Percentiles rank a stretch among this genome's conserved stretches.
These are phyloP conservation scores for Teunomyces tritomae DNA, from an alignment of 805 yeast genomes.

Conservation along the genomic window DNA sequence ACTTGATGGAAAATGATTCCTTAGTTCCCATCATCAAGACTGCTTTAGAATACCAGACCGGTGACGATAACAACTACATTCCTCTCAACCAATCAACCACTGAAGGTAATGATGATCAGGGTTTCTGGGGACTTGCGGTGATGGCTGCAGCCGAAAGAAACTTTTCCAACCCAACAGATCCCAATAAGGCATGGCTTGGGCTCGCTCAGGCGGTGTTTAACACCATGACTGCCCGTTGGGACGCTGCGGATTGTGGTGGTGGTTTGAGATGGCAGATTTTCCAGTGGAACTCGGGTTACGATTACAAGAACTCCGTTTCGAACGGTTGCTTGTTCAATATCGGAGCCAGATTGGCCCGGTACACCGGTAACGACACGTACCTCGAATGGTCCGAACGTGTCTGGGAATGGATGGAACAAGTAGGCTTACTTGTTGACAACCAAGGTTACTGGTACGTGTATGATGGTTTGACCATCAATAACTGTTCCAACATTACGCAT, in stretches of 20 bases:
- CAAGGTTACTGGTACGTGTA: slow-evolving; percentile 51
- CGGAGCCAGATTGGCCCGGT: slow-evolving; percentile 44
- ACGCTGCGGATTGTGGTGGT: slow-evolving; percentile 33
- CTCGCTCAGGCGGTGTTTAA: slow-evolving; percentile 43
- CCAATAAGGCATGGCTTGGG: slow-evolving; percentile 36
- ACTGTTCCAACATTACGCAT: slow-evolving; percentile 59
- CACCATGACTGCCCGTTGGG: slow-evolving; percentile 47
- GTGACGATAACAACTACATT: slow-evolving; percentile 68
- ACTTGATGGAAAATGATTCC: slow-evolving; percentile 65
- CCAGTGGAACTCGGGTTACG: slow-evolving; percentile 47
- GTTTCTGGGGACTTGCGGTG: slow-evolving; percentile 92
- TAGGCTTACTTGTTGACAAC: slow-evolving; percentile 44
- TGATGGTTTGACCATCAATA: slow-evolving; percentile 68
- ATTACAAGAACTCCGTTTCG: slow-evolving; percentile 44
- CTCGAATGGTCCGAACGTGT: slow-evolving; percentile 42
- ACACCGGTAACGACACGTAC: slow-evolving; percentile 38
- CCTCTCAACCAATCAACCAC: slow-evolving; percentile 86
- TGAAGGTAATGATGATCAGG: slow-evolving; percentile 98
- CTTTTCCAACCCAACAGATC: slow-evolving; percentile 54
- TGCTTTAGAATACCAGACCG: slow-evolving; percentile 70
- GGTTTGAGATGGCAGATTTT: slow-evolving; percentile 50
- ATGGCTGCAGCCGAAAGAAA: slow-evolving; percentile 91
- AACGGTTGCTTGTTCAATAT: slow-evolving; percentile 45
- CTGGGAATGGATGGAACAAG: slow-evolving; percentile 42
- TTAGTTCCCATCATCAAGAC: slow-evolving; percentile 56